A percentile compares a stretch with the other conserved stretches of the same genome.
These are phyloP conservation scores for Coemansia sp. DNA, from an alignment of 371 early-diverging fungal genomes.

Conservation along the genomic window DNA sequence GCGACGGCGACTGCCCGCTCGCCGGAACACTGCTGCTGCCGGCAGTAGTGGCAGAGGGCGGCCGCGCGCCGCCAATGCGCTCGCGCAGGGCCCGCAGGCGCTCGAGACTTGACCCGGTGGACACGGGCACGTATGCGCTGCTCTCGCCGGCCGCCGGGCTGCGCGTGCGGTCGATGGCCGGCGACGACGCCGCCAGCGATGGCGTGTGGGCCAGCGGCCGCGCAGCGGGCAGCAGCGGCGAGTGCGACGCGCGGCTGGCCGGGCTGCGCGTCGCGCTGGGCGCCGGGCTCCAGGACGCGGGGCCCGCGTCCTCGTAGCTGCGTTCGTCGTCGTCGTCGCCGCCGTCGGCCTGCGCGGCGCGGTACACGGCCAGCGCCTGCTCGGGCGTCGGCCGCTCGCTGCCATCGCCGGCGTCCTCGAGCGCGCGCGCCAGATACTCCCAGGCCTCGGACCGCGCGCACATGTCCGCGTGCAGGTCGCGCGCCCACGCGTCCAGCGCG, in stretches of 20 bases:
- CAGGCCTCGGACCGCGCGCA: constrained; percentile 31
- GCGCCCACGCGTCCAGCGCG: constrained; percentile 19
- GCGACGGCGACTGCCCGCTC: not conserved
- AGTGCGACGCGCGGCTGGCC: constrained; percentile 14
- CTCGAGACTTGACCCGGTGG: constrained; percentile 1
- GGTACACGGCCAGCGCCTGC: constrained; percentile 29
- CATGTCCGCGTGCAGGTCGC: constrained; percentile 17
- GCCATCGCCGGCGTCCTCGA: not conserved
- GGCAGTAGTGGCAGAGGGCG: not conserved
- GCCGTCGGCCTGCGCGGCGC: constrained; percentile 8
- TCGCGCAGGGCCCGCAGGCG: constrained; percentile 29
- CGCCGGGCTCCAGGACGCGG: not conserved
- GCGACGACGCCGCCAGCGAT: not conserved
- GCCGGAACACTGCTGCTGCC: not conserved
- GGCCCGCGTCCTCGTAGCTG: not conserved
- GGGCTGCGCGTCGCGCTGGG: constrained; percentile 1
- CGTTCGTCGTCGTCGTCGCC: not conserved
- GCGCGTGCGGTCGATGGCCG: constrained; percentile 15
- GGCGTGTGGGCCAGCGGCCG: constrained; percentile 1
- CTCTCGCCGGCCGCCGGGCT: constrained; percentile 15
- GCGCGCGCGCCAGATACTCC: constrained; percentile 25
- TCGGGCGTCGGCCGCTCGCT: constrained; percentile 10
- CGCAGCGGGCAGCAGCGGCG: constrained; percentile 20
- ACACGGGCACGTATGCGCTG: not conserved
- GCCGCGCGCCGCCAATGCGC: constrained; percentile 17